These are phyloP conservation scores for Aurantiochytrium sp. DNA, from an alignment of 108 stramenopile genomes.

Conservation along the genomic window DNA sequence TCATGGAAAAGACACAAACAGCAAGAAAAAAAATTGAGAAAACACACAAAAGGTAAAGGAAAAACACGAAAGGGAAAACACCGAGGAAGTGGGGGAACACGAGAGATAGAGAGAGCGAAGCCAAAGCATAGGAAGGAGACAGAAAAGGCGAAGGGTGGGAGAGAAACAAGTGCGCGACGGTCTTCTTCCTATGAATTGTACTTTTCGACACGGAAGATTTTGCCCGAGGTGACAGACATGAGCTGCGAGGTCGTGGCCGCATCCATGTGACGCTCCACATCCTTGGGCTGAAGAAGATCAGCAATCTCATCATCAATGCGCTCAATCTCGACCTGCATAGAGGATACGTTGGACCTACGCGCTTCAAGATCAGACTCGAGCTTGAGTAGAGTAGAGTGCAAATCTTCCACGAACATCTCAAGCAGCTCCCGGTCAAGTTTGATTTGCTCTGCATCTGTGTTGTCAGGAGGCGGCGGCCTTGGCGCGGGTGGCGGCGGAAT, in stretches of 20 bases:
- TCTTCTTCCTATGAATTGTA: neutral
- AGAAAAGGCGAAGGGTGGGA: too few species aligned
- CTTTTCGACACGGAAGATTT: constrained; percentile 8
- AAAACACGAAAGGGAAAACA: too few species aligned
- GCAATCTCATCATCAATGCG: neutral
- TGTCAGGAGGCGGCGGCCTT: neutral
- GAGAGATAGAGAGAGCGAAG: too few species aligned
- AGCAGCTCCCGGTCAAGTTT: neutral
- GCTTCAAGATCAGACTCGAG: neutral
- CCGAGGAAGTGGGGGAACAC: too few species aligned
- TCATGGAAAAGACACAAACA: too few species aligned
- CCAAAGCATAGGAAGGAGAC: too few species aligned
- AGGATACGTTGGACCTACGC: neutral
- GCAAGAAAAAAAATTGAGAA: too few species aligned
- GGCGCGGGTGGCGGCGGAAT: neutral
- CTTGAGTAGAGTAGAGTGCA: neutral
- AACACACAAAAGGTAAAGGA: too few species aligned
- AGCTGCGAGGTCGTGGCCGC: neutral
- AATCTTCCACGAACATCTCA: neutral
- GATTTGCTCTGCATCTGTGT: neutral
- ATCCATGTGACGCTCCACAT: neutral
- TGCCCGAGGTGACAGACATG: constrained; percentile 15
- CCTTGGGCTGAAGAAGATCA: neutral
- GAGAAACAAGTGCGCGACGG: too few species aligned
- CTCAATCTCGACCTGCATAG: neutral